Percentiles rank a stretch among this genome's conserved stretches.
These are phyloP conservation scores for Xylariaceae sp. DNA, from an alignment of 2,329 filamentous ascomycete genomes.

Conservation along the genomic window DNA sequence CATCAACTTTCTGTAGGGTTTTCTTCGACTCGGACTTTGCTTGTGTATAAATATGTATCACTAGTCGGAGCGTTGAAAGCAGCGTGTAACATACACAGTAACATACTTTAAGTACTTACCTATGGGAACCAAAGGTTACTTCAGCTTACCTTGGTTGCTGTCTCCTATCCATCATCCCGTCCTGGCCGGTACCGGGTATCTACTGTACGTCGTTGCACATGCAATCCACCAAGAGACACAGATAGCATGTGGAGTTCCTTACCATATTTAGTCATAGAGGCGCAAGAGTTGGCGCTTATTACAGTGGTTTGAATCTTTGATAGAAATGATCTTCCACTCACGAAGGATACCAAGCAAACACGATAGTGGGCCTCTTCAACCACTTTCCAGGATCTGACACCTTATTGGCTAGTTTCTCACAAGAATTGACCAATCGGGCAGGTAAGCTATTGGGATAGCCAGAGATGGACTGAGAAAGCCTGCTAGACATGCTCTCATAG, in stretches of 20 bases:
- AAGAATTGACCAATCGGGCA: conserved; percentile 19
- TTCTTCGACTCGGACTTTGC: not conserved
- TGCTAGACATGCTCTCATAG: not conserved
- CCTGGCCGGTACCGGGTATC: too few species aligned
- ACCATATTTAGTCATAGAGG: too few species aligned
- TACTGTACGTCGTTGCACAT: too few species aligned
- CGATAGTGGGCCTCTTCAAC: not conserved
- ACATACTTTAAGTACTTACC: too few species aligned
- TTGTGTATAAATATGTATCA: not conserved
- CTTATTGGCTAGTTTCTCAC: conserved; percentile 13
- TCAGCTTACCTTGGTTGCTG: too few species aligned
- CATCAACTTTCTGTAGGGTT: conserved; percentile 77
- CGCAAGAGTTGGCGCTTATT: not conserved
- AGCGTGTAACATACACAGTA: too few species aligned
- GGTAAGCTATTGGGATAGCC: not conserved
- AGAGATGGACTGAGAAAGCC: conserved; percentile 4
- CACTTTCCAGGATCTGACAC: not conserved
- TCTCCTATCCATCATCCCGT: too few species aligned
- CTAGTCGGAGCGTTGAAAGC: not conserved
- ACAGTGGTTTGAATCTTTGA: too few species aligned
- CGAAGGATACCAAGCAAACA: not conserved
- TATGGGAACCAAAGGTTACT: too few species aligned
- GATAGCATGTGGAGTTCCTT: too few species aligned
- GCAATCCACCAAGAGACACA: too few species aligned
- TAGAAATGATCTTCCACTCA: not conserved